A percentile compares a stretch with the other conserved stretches of the same genome.
Evolutionary conservation across 2,329 filamentous ascomycete genomes (phyloP).

Genomic region (Macrophomina phaseolina): DNA sequence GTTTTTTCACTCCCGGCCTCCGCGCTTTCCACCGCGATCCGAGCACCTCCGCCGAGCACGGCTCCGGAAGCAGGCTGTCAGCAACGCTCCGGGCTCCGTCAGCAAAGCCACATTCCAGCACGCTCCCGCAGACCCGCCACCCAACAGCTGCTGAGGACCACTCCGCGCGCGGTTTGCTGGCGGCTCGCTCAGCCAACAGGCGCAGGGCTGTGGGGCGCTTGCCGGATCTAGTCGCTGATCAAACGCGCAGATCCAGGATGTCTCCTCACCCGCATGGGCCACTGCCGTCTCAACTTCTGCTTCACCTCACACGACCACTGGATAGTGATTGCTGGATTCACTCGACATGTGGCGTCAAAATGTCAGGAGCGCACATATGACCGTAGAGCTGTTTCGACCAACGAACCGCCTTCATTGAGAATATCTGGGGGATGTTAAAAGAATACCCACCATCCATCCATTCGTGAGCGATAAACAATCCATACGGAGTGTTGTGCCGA

Average conservation of each 20-base stretch:
- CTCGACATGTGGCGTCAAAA: not conserved
- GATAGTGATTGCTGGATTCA: not conserved
- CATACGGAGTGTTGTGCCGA: not conserved
- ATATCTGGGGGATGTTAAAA: not conserved
- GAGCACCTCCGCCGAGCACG: not conserved
- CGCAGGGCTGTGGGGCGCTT: slow-evolving; percentile 1
- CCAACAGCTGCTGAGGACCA: not conserved
- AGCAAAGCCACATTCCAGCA: not conserved
- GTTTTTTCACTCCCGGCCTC: not conserved
- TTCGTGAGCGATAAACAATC: not conserved
- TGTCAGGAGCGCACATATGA: not conserved
- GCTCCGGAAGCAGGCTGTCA: not conserved
- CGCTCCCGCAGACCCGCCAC: not conserved
- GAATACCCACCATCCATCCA: not conserved
- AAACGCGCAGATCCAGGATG: slow-evolving; percentile 19
- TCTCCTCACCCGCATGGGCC: slow-evolving; percentile 13
- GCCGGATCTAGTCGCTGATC: slow-evolving; percentile 17
- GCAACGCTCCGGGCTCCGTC: slow-evolving; percentile 6
- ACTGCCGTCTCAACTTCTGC: slow-evolving; percentile 14
- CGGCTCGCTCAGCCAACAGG: slow-evolving; percentile 6
- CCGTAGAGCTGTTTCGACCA: not conserved
- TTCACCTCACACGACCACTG: slow-evolving; percentile 6
- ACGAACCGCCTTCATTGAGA: not conserved
- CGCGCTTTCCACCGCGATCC: not conserved
- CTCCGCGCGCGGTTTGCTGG: not conserved